phyloP scores from a whole-genome alignment of 1,139 yeast species.

The Kodamaea anthophila region DNA sequence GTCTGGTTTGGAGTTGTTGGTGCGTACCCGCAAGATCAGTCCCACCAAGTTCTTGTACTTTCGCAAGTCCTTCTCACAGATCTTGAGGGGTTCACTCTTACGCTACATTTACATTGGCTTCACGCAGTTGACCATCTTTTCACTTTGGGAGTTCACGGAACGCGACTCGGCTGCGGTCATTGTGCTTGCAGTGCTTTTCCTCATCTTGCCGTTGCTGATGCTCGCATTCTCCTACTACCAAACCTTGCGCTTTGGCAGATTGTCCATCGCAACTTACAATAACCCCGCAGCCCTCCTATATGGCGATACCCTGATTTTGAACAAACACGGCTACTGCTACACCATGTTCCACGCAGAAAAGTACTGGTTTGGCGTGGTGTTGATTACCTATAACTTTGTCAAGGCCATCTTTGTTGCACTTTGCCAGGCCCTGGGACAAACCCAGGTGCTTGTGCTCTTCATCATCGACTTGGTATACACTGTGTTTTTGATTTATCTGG shows the following conservation, averaged over 20 bases:
- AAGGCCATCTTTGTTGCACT: conserved; percentile 63
- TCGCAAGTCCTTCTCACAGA: conserved; percentile 46
- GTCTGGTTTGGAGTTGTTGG: conserved; percentile 42
- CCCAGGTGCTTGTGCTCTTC: conserved; percentile 62
- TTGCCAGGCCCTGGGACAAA: conserved; percentile 64
- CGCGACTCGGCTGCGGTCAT: conserved; percentile 72
- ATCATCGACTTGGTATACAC: conserved; percentile 60
- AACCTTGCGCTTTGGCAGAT: conserved; percentile 50
- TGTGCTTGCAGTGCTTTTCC: conserved; percentile 60
- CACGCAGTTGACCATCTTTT: conserved; percentile 61
- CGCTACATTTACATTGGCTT: conserved; percentile 72
- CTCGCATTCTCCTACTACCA: conserved; percentile 57
- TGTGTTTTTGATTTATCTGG: conserved; percentile 46
- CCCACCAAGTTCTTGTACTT: conserved; percentile 43
- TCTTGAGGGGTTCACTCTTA: conserved; percentile 62
- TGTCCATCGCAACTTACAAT: conserved; percentile 46
- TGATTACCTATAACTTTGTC: conserved; percentile 48
- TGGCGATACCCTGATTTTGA: conserved; percentile 58
- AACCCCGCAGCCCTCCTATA: conserved; percentile 77
- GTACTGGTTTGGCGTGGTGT: conserved; percentile 69
- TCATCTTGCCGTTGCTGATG: conserved; percentile 48
- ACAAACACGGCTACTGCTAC: conserved; percentile 71
- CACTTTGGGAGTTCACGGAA: conserved; percentile 70
- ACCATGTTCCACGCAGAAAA: conserved; percentile 74
- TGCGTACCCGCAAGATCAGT: conserved; percentile 39